Evolutionary conservation across 2,329 filamentous ascomycete genomes (phyloP), one percentile per base, ranked within the genome.

Genomic region (Colletotrichum sp.): DNA sequence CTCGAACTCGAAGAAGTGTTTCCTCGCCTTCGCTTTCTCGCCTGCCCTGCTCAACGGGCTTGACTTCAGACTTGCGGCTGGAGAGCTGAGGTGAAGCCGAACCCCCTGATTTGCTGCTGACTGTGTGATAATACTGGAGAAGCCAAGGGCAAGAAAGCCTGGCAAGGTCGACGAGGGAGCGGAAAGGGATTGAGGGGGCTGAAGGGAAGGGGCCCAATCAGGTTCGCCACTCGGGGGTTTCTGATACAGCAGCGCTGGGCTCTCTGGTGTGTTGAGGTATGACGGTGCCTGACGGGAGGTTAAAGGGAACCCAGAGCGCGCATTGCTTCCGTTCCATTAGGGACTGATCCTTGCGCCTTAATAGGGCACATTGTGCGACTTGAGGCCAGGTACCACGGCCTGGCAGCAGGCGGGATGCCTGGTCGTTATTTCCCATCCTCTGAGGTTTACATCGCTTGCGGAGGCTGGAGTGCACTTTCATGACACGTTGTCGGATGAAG

Each of bases 361-460:
- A 73, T 27, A 75, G 48, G 55, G 28, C 62, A 58, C 56, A n/a
- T 48, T 72, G 69, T 60, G 69, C 56, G 32, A 72, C 73, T 25
- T 25, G 13, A n/a, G 72, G 69, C 22, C 60, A 32, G 61, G 43
- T 8, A 55, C 52, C 43, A 8, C 25, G 27, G 30, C 10, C 12
- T 52, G 32, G 34, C n/a, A 72, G 58, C 55, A 75, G 72, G 72
- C 69, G 68, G 12, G 28, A 75, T 72, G 62, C 55, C 22, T 75
- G 36, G 36, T 5, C 4, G 15, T 0, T 39, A 16, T 32, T 39
- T 36, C 36, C 15, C 36, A 39, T 39, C 36, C 36, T 18, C 18
- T 48, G 34, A 28, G 56, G 27, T 60, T 62, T 36, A 28, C 55
- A 61, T 62, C 18, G 18, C 36, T 66, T 32, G 10, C 27, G 56